Percentiles rank a stretch among this genome's conserved stretches.
Evolutionary conservation across 208 protist species (phyloP).

Genomic region (Porcisia deanei): DNA sequence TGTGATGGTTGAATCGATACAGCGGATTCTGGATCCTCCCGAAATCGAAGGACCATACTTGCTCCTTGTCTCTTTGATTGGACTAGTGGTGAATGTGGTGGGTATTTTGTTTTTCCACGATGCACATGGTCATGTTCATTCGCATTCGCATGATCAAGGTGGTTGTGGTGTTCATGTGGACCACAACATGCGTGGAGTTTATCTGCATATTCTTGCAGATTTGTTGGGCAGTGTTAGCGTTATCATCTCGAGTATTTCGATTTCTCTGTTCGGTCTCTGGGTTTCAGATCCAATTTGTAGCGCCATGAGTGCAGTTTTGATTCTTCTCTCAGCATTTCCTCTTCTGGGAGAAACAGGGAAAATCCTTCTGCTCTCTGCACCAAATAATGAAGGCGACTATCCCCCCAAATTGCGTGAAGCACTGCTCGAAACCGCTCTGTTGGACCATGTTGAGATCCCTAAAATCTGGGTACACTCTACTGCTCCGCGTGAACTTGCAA

Average conservation of each 20-base stretch:
- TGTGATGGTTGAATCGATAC: slow-evolving; percentile 80
- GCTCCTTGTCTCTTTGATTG: slow-evolving; percentile 77
- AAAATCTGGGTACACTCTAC: slow-evolving; percentile 69
- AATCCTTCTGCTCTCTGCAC: slow-evolving; percentile 58
- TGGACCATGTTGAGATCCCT: slow-evolving; percentile 38
- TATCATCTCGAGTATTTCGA: slow-evolving; percentile 79
- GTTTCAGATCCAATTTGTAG: slow-evolving; percentile 84
- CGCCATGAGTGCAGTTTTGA: slow-evolving; percentile 61
- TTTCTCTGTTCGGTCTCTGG: slow-evolving; percentile 55
- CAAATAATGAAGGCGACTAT: slow-evolving; percentile 31
- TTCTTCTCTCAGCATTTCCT: slow-evolving; percentile 75
- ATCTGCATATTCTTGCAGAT: slow-evolving; percentile 91
- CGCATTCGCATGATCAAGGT: slow-evolving; percentile 43
- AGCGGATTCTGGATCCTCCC: slow-evolving; percentile 77
- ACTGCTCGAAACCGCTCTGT: slow-evolving; percentile 29
- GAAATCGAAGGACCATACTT: slow-evolving; percentile 78
- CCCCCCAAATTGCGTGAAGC: slow-evolving; percentile 19
- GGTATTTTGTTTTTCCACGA: slow-evolving; percentile 89
- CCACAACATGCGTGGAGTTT: slow-evolving; percentile 87
- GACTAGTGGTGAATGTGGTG: slow-evolving; percentile 83
- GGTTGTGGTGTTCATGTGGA: slow-evolving; percentile 36
- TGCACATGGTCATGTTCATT: slow-evolving; percentile 54
- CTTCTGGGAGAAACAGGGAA: slow-evolving; percentile 79
- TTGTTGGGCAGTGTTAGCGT: slow-evolving; percentile 86
- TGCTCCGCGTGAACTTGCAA: slow-evolving; percentile 50